Base-by-base conservation (phyloP, 1,284 basidiomycete species). In the Rhodotorula sp. region DNA sequence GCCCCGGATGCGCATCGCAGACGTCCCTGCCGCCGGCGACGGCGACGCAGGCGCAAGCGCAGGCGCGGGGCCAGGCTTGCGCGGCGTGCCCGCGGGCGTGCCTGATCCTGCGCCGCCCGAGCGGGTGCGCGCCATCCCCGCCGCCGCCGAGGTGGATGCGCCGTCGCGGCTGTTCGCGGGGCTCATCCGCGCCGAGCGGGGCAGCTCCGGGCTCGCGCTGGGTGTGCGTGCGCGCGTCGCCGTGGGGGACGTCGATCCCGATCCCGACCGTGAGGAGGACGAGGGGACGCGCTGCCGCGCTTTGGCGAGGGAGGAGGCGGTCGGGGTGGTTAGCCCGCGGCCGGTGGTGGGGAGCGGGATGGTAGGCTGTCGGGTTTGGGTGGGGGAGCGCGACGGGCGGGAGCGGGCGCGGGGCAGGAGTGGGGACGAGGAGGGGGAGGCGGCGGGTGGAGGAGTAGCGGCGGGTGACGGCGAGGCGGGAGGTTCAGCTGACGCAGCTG, bases 261-360 rank as follows among this genome's bases (percentile, higher is more conserved):
- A 58, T 6, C 39, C 7, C 6, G 57, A 3, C 7, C 7, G 2
- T 7, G 27, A 27, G 17, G 41, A 0, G 4, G 41, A 25, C 19
- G 39, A 50, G 4, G 57, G 10, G n/a, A 66, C 61, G 44, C 67
- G 64, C 2, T 48, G 53, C 15, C 65, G 57, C 22, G 68, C 37
- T 32, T 73, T 73, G 29, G 71, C 71, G 61, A 73, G 68, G 0
- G 67, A 73, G 0, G 68, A 70, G 1, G 71, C 71, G 12, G 71
- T 73, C 27, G 71, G 71, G 17, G 71, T 44, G 1, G 50, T 63
- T 29, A 69, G 59, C 34, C 58, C 55, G 3, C 48, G 50, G 29
- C 29, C 19, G 13, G 53, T 22, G 19, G 57, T 8, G 2, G 46
- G 37, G 39, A 48, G 60, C 5, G 57, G 29, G 39, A n/a, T n/a